phyloP scores from a whole-genome alignment of 805 yeast species.

The Saccharomycopsis sp. region DNA sequence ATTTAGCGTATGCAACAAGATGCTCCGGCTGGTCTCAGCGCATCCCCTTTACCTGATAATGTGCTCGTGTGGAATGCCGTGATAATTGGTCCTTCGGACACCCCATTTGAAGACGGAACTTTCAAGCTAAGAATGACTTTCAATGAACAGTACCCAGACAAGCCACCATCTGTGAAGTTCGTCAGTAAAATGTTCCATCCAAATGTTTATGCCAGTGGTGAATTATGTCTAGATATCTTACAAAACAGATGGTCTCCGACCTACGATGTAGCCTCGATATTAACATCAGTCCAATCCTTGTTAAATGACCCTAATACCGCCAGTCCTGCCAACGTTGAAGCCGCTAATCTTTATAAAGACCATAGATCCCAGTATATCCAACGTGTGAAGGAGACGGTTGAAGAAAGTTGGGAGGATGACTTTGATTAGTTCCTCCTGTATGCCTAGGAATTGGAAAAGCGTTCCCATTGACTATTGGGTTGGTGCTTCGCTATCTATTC shows the following conservation, averaged over 20 bases:
- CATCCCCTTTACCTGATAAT: constrained; percentile 93
- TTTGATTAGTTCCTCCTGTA: constrained; percentile 30
- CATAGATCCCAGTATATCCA: constrained; percentile 89
- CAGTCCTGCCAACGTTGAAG: constrained; percentile 97
- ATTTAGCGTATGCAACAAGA: constrained; percentile 87
- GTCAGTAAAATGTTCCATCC: constrained; percentile 96
- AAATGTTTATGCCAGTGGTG: constrained; percentile 92
- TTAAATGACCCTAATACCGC: constrained; percentile 94
- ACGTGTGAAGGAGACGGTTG: constrained; percentile 91
- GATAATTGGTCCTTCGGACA: constrained; percentile 94
- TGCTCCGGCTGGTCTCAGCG: constrained; percentile 97
- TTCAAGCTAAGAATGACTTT: constrained; percentile 80
- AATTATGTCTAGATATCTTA: constrained; percentile 87
- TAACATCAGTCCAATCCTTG: constrained; percentile 87
- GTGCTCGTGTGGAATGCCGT: constrained; percentile 99
- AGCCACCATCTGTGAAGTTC: constrained; percentile 91
- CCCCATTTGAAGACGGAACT: constrained; percentile 98
- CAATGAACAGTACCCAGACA: constrained; percentile 96
- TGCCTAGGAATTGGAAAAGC: neutral
- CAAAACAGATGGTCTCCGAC: constrained; percentile 99
- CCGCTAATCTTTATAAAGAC: constrained; percentile 91
- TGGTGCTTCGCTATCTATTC: no score
- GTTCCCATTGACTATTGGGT: no score
- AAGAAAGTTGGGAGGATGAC: constrained; percentile 83
- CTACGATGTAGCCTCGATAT: constrained; percentile 90